Evolutionary conservation across 2,329 filamentous ascomycete species (phyloP), one percentile per base, ranked within the genome.

Genomic region (Sclerotinia sclerotiorum): DNA sequence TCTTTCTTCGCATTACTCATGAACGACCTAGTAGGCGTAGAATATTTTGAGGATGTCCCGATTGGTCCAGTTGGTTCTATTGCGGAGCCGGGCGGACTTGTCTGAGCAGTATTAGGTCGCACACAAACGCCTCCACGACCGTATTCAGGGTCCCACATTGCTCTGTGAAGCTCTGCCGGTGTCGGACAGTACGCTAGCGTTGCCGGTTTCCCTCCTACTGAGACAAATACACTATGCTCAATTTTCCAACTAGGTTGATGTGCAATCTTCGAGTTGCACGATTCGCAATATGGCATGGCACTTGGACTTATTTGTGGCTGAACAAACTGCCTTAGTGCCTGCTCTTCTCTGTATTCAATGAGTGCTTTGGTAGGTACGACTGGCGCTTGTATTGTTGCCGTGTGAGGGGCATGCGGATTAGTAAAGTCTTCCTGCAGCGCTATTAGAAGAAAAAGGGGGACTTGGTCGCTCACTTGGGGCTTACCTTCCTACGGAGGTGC

Each of bases 401-500:
- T 80, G 71, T 82, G 81, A 17, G 81, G 81, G n/a, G 82, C 77
- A 68, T 83, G 81, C 55, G 81, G 81, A 51, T 82, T 79, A 67
- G 81, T 79, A 39, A 82, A 77, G 58, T 82, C 79, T 17, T 70
- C 68, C 69, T 72, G 15, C 19, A 32, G 46, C 2, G 10, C n/a
- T 44, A 24, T 69, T 54, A 69, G 69, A 39, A 29, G 24, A n/a
- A 44, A 17, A 19, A 52, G 24, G 19, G n/a, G n/a, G 7, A 21
- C 46, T 1, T 42, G 17, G 11, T 27, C 27, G 24, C 19, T 52
- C 17, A 15, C 56, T 27, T 6, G 27, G 42, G 24, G 42, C 79
- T 71, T 65, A 81, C 81, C 75, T 82, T 79, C 78, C 81, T 78
- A 29, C 77, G 79, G 73, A 82, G 76, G 69, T 83, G 81, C 56